These are phyloP conservation scores for Chlamydomonas applanata DNA, from an alignment of 139 green algal genomes.

Conservation along the genomic window DNA sequence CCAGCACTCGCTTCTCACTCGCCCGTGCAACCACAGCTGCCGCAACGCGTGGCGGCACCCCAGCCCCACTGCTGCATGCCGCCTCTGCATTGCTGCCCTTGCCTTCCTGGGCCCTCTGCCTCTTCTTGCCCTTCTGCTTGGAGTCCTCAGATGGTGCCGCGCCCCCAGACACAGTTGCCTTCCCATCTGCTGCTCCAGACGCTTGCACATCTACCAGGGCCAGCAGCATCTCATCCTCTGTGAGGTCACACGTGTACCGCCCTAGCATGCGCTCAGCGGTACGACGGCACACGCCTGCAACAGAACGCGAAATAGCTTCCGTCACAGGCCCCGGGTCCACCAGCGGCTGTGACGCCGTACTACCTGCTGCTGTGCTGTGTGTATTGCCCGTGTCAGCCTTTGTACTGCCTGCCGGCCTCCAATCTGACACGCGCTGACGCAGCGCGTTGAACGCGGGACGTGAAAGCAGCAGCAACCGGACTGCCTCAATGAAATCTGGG, in stretches of 20 bases:
- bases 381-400: background rate
- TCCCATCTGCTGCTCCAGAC: too few species aligned
- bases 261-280: conserved; percentile 21
- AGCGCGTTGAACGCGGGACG: background rate
- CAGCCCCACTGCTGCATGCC: background rate
- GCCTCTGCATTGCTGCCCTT: background rate
- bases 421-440: background rate
- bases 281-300: background rate
- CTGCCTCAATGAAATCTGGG: conserved; percentile 7
- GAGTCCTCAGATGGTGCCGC: background rate
- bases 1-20: conserved; percentile 19
- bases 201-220: background rate
- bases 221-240: conserved; percentile 32
- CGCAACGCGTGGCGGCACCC: conserved; percentile 6
- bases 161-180: background rate
- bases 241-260: conserved; percentile 28
- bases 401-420: background rate
- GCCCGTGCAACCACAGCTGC: conserved; percentile 20
- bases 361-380: background rate
- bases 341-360: conserved; percentile 3
- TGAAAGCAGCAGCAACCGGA: conserved; percentile 22
- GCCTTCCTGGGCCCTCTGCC: background rate
- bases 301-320: background rate
- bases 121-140: background rate
- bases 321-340: conserved; percentile 5